These are phyloP conservation scores for Colletotrichum godetiae DNA, from an alignment of 2,329 filamentous ascomycete genomes.

Conservation along the genomic window DNA sequence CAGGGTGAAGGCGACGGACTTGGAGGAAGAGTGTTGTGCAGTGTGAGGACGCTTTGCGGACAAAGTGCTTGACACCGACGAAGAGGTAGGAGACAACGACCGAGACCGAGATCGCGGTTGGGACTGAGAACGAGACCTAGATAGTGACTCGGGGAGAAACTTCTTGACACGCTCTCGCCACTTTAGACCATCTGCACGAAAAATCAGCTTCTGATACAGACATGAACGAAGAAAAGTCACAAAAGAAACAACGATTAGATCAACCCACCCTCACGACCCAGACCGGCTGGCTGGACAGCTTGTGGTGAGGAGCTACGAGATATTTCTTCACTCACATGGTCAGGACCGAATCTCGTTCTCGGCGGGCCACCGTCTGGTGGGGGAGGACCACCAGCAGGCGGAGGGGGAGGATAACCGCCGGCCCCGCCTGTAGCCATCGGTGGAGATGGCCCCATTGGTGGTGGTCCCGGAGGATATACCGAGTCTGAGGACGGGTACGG, in stretches of 20 bases:
- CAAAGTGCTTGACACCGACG: constrained; percentile 23
- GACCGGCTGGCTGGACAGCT: constrained; percentile 33
- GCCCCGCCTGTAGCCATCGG: constrained; percentile 38
- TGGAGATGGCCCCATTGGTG: constrained; percentile 44
- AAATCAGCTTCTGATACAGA: constrained; percentile 5
- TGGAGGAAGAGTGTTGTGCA: constrained; percentile 42
- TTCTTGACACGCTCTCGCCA: constrained; percentile 26
- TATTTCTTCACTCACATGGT: constrained; percentile 56
- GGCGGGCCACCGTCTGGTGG: constrained; percentile 29
- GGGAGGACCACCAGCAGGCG: constrained; percentile 39
- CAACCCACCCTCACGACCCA: constrained; percentile 38
- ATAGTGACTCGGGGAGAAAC: constrained; percentile 15
- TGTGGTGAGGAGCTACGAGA: constrained; percentile 36
- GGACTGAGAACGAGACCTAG: constrained; percentile 17
- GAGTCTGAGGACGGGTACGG: constrained; percentile 50
- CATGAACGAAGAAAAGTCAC: neutral
- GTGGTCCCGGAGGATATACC: constrained; percentile 55
- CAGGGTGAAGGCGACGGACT: constrained; percentile 60
- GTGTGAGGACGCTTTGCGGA: constrained; percentile 12
- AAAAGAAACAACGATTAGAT: constrained; percentile 36
- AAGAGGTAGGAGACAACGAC: constrained; percentile 24
- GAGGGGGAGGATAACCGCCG: constrained; percentile 43
- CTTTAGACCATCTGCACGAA: constrained; percentile 45
- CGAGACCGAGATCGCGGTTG: constrained; percentile 19
- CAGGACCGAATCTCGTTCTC: constrained; percentile 46